phyloP scores from a whole-genome alignment of 495 filamentous ascomycete species.

The Aspergillus affinis region DNA sequence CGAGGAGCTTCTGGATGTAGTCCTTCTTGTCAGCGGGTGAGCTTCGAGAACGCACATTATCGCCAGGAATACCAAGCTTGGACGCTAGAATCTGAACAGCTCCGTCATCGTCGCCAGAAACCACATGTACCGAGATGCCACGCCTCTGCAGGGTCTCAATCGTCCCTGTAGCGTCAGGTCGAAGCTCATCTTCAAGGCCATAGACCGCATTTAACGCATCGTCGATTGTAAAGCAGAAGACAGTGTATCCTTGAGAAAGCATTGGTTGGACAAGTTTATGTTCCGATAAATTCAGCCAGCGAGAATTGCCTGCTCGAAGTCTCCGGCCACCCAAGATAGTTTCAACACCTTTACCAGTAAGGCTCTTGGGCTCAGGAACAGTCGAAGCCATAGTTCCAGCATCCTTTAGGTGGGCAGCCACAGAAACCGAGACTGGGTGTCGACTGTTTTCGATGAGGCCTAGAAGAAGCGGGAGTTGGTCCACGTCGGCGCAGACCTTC shows the following conservation, averaged over 20 bases:
- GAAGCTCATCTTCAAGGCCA: constrained; percentile 59
- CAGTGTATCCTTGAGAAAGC: constrained; percentile 51
- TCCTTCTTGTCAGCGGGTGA: constrained; percentile 61
- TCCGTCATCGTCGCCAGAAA: constrained; percentile 68
- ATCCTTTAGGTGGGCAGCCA: constrained; percentile 49
- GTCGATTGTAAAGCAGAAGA: constrained; percentile 62
- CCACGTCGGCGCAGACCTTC: constrained; percentile 20
- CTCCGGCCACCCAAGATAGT: constrained; percentile 24
- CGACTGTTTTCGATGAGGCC: constrained; percentile 54
- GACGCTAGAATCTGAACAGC: too few relatives aligned
- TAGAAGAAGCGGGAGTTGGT: constrained; percentile 45
- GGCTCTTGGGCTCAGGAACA: constrained; percentile 42
- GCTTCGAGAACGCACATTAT: constrained; percentile 50
- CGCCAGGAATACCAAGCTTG: constrained; percentile 52
- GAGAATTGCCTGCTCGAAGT: constrained; percentile 62
- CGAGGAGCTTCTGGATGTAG: constrained; percentile 55
- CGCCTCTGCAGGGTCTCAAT: constrained; percentile 53
- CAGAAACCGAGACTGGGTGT: constrained; percentile 67
- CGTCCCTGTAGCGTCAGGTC: constrained; percentile 52
- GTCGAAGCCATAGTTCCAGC: constrained; percentile 28
- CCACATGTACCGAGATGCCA: constrained; percentile 58
- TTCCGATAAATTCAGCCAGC: constrained; percentile 52
- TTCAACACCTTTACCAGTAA: constrained; percentile 56
- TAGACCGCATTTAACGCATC: constrained; percentile 52
- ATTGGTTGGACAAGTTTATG: constrained; percentile 43